Percentiles rank a stretch among this genome's conserved stretches.
Conservation (phyloP, 345 rosid species). For the Pseudoturritis turrita region DNA sequence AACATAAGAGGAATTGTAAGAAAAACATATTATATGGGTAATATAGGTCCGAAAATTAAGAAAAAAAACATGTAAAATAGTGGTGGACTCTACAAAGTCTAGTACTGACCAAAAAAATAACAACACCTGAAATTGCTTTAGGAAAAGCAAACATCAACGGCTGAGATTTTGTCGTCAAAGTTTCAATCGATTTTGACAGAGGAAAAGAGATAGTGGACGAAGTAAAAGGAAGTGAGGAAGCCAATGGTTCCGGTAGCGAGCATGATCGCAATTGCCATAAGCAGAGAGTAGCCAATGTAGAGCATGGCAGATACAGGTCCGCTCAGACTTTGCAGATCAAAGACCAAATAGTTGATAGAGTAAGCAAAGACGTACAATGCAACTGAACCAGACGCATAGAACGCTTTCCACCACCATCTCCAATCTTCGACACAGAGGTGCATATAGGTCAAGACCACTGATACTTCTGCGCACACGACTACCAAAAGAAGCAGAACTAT, state of each 20-base stretch:
- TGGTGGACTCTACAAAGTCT: constrained; percentile 29
- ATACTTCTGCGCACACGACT: constrained; percentile 72
- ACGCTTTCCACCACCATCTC: constrained; percentile 95
- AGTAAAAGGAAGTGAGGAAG: constrained; percentile 70
- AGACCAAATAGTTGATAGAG: constrained; percentile 75
- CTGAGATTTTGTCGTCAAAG: constrained; percentile 15
- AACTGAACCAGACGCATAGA: constrained; percentile 81
- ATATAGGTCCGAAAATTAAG: constrained; percentile 2
- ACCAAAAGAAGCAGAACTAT: constrained; percentile 59
- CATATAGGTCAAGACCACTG: constrained; percentile 81
- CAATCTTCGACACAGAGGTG: constrained; percentile 87
- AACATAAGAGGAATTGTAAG: neutral
- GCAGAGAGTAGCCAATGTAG: constrained; percentile 68
- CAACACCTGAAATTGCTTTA: constrained; percentile 11
- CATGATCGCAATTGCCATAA: constrained; percentile 80
- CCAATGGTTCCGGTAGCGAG: constrained; percentile 77
- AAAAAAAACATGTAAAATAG: constrained; percentile 12
- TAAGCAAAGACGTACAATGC: constrained; percentile 70
- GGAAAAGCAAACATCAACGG: constrained; percentile 17
- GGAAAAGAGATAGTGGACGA: constrained; percentile 80
- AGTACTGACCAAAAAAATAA: constrained; percentile 21
- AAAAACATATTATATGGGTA: neutral
- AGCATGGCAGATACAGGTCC: constrained; percentile 76
- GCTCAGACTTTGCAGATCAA: constrained; percentile 72
- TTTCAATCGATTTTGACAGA: constrained; percentile 74